phyloP scores from a whole-genome alignment of 345 rosid genomes.

The Cardamine resedifolia region DNA sequence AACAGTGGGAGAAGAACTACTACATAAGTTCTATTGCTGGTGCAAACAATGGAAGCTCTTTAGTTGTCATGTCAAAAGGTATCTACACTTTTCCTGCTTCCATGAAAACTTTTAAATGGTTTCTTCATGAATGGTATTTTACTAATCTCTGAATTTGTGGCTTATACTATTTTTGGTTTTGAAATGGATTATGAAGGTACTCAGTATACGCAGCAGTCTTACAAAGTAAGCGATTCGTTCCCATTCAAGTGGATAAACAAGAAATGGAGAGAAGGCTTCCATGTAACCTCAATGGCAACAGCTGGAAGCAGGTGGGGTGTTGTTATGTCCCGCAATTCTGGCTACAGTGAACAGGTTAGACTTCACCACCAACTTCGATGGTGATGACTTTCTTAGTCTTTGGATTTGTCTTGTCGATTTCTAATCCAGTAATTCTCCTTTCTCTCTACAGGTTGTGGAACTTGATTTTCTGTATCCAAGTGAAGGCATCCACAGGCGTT shows the following conservation, averaged over 20 bases:
- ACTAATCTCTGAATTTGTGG: neutral
- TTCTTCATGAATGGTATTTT: constrained; percentile 12
- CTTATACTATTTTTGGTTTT: neutral
- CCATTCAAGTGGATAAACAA: constrained; percentile 98
- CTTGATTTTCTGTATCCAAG: constrained; percentile 99
- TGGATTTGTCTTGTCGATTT: neutral
- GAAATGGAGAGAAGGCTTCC: constrained; percentile 99
- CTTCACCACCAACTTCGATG: neutral
- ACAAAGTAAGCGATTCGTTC: constrained; percentile 93
- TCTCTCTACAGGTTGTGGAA: constrained; percentile 71
- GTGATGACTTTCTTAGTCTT: neutral
- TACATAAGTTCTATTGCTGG: constrained; percentile 96
- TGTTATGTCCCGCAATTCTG: constrained; percentile 99
- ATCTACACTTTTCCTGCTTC: constrained; percentile 3
- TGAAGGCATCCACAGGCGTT: constrained; percentile 93
- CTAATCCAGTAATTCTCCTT: neutral
- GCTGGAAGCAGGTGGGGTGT: constrained; percentile 97
- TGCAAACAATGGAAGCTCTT: constrained; percentile 82
- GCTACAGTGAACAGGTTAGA: constrained; percentile 85
- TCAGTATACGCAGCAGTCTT: constrained; percentile 85
- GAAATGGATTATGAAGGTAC: constrained; percentile 60
- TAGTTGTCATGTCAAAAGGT: constrained; percentile 99
- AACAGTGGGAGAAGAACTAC: constrained; percentile 95
- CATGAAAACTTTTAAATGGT: neutral
- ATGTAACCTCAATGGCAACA: constrained; percentile 98